These are phyloP conservation scores for Mycosphaerella arachidis DNA, from an alignment of 2,329 filamentous ascomycete genomes.

Conservation along the genomic window DNA sequence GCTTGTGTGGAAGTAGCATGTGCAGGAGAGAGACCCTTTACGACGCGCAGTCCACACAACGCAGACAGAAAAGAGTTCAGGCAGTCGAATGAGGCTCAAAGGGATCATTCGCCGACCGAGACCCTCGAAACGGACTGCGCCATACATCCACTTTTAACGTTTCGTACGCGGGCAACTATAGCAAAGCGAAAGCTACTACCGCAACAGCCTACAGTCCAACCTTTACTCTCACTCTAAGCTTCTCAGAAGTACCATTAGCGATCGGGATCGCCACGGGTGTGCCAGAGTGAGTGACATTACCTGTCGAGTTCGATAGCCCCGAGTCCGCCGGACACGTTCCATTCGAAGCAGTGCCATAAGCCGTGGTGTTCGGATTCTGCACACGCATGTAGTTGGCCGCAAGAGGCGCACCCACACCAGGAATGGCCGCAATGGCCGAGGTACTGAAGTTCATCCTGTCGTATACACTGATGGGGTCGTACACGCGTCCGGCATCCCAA, in stretches of 20 bases:
- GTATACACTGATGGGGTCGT: conserved; percentile 7
- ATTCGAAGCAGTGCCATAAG: conserved; percentile 12
- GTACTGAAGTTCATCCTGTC: conserved; percentile 26
- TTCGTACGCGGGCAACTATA: neutral
- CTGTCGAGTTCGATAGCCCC: neutral
- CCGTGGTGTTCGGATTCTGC: conserved; percentile 19
- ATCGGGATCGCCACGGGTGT: neutral
- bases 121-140: neutral
- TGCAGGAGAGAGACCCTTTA: neutral
- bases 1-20: neutral
- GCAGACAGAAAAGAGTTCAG: neutral
- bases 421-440: conserved; percentile 15
- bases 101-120: too few species aligned
- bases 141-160: neutral
- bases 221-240: neutral
- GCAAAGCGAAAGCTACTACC: neutral
- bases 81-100: too few species aligned
- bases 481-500: conserved; percentile 16
- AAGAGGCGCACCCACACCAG: conserved; percentile 17
- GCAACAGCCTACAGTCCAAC: neutral
- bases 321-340: conserved; percentile 13
- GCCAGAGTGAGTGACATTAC: neutral
- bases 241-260: neutral
- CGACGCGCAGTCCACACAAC: neutral
- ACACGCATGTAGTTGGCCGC: conserved; percentile 28